Conservation (phyloP, 1,284 basidiomycete species). For the Cutaneotrichosporon arboriforme region DNA sequence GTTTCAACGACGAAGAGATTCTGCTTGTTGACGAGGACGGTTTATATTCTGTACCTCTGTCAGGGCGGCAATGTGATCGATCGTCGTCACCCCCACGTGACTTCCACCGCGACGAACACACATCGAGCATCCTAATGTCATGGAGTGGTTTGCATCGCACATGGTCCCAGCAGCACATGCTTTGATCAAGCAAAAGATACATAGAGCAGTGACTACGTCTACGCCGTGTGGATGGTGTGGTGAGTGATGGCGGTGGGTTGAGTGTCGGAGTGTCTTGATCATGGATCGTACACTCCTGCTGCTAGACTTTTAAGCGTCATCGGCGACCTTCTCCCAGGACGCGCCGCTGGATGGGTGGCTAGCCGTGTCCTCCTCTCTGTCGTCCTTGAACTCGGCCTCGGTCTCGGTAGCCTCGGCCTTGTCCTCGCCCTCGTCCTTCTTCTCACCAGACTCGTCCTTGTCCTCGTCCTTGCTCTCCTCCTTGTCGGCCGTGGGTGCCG, state of each 20-base stretch:
- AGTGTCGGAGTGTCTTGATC: too few species aligned
- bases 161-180: too few species aligned
- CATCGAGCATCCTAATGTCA: too few species aligned
- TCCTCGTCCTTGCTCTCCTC: conserved; percentile 9
- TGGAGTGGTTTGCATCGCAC: too few species aligned
- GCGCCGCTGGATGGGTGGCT: conserved; percentile 11
- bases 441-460: not conserved
- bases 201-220: conserved; percentile 4
- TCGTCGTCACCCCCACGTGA: too few species aligned
- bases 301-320: conserved; percentile 7
- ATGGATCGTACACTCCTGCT: too few species aligned
- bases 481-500: conserved; percentile 2
- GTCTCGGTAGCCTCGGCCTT: conserved; percentile 2
- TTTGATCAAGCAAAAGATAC: not conserved
- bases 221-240: not conserved
- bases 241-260: not conserved
- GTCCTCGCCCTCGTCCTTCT: conserved; percentile 4
- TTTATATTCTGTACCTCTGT: too few species aligned
- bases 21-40: too few species aligned
- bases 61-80: too few species aligned
- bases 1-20: too few species aligned
- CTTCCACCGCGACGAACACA: too few species aligned
- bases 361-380: conserved; percentile 4
- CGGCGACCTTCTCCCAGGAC: conserved; percentile 16
- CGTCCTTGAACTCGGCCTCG: conserved; percentile 5